Conservation (phyloP, 495 filamentous ascomycete genomes). For the Neurospora hispaniola region DNA sequence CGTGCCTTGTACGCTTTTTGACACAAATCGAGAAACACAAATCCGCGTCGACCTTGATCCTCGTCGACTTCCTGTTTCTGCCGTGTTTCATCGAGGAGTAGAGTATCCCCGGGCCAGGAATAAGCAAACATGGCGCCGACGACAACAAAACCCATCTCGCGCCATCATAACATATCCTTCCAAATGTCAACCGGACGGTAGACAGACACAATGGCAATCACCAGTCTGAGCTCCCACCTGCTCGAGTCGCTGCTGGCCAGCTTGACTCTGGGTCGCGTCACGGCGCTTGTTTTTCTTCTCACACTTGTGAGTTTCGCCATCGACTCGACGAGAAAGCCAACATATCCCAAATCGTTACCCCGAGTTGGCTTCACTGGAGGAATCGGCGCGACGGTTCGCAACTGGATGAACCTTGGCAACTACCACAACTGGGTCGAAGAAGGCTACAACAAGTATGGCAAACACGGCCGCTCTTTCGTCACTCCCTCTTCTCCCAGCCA, state of each 20-base stretch:
- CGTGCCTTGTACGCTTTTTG: background rate
- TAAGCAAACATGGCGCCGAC: background rate
- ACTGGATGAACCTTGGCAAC: conserved; percentile 18
- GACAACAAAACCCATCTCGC: background rate
- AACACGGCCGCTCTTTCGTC: conserved; percentile 22
- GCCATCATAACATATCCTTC: background rate
- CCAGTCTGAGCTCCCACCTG: conserved; percentile 14
- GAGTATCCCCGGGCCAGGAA: background rate
- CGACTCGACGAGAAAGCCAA: conserved; percentile 24
- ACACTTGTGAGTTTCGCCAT: conserved; percentile 21
- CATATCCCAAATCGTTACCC: conserved; percentile 22
- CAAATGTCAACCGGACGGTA: background rate
- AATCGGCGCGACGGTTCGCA: conserved; percentile 17
- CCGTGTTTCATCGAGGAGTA: background rate
- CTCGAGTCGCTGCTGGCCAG: conserved; percentile 18
- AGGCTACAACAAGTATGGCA: conserved; percentile 28
- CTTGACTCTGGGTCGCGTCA: conserved; percentile 13
- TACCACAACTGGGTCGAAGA: conserved; percentile 23
- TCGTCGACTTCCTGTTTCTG: background rate
- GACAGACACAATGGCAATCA: background rate
- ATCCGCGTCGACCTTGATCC: background rate
- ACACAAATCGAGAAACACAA: background rate
- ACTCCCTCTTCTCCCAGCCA: conserved; percentile 21
- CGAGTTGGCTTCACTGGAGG: conserved; percentile 21
- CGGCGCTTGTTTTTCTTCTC: conserved; percentile 11